Evolutionary conservation across 1,284 basidiomycete genomes (phyloP), one percentile per base, ranked within the genome.

Genomic region (Cutaneotrichosporon cavernicola): DNA sequence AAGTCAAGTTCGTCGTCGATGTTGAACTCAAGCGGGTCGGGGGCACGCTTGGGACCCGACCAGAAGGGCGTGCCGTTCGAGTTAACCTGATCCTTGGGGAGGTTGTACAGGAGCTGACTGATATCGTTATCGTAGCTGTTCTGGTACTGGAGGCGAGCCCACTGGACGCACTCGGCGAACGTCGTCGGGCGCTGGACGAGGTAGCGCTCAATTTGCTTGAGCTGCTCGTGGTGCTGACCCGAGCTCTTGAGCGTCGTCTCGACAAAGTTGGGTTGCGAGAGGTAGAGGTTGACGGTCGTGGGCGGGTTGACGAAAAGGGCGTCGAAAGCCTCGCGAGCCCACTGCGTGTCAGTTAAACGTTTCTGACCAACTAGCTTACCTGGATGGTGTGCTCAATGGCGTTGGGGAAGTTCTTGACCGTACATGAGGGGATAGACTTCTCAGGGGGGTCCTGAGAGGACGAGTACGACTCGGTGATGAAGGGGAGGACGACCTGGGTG

Each of bases 391-490:
- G 97, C 73, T 94, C 90, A 72, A 99, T 99, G 40, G 90, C 89
- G 79, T 99, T 97, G 34, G 97, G 97, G 87, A 99, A 99, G 82
- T 94, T 98, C 84, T 98, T 99, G 76, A 99, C 91, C 10, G 97
- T 99, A 82, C 97, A 99, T 49, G 92, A 92, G 11, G 97, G 92
- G 16, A 95, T 90, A 76, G 96, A 91, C 83, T 98, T 99, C 83
- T 99, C 97, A 21, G 97, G 97, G 52, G 97, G 97, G 80, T 99
- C 97, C 82, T 99, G 97, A 22, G 96, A 98, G 6, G 95, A 97
- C 26, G 92, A 90, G 81, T 99, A 99, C 16, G 94, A 97, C 81
- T 99, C 97, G 43, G 97, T 98, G 58, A 99, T 75, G 80, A 97
- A 88, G 22, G 97, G 97, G 56, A 98, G 86, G 66, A 99, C 87